Base-by-base conservation (phyloP, 2,329 filamentous ascomycete species). In the Colletotrichum tofieldiae region DNA sequence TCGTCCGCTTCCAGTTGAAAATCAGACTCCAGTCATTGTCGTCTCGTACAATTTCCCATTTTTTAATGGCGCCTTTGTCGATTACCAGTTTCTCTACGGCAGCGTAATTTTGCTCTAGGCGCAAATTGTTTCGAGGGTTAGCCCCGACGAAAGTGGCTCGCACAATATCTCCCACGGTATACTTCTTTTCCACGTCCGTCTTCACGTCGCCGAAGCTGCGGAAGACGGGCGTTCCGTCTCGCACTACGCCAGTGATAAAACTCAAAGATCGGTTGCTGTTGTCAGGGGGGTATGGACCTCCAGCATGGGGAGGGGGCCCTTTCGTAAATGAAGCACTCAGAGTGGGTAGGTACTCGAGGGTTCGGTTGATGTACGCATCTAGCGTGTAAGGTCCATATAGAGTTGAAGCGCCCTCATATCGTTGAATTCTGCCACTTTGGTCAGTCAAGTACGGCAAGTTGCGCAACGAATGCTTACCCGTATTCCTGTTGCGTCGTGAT, bases 361-460 rank as follows among this genome's bases (percentile, higher is more conserved):
- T 95, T 23, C 95, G 86, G 78, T 97, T 94, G 81, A 98, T 93
- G 82, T 96, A 95, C 0, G 94, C 95, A 23, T 93, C 91, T n/a
- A 98, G 86, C 0, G 94, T 96, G 79, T 95, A 92, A 0, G 90
- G 93, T 0, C 95, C 95, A 79, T 95, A 96, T 2, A 98, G 87
- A 0, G 95, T 98, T 4, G 93, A 95, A 0, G 94, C 95, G 45
- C 95, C 95, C 83, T 98, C 95, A 80, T 98, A 98, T 43, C 95
- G 91, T 82, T 98, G 95, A 60, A 95, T 88, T 18, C 78, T 72
- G 23, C 16, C 16, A 47, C 18, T 26, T 41, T 16, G 2, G 29
- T 41, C 85, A 78, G 73, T 80, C 8, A 55, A 41, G 37, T 14
- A 16, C 39, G 75, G 5, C 74, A 72, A 6, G 76, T 81, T 62